Evolutionary conservation across 2,329 filamentous ascomycete species (phyloP), one percentile per base, ranked within the genome.

Genomic region (Ophiocordyceps sinensis): DNA sequence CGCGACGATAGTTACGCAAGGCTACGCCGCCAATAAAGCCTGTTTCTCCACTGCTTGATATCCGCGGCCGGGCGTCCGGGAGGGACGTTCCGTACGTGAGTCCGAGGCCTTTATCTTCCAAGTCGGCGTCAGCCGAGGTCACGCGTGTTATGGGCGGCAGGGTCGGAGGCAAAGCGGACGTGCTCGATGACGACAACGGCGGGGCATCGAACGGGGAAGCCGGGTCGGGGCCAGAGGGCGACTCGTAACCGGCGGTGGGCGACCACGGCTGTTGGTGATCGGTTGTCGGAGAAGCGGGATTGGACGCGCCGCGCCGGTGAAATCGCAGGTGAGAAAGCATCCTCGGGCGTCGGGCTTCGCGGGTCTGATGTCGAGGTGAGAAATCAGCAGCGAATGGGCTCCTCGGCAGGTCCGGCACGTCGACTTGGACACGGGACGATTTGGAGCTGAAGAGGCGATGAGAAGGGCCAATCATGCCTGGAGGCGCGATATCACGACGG

Each of bases 251-350:
- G 48, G 46, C 51, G 38, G 54, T 43, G 45, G 58, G 54, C 43
- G 58, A 66, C 49, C 47, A 60, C 49, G 65, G 45, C 3, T 35
- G 67, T 32, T 62, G 53, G 43, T 65, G 67, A 43, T 75, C 71
- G 41, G 66, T 62, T 23, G 64, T 53, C 5, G 73, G 71, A 29
- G 73, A 75, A 21, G 67, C 63, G 45, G 73, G 72, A 59, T 68
- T 73, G 42, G 72, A 75, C 49, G 66, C 65, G 38, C 64, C 71
- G 51, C 72, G 69, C 50, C 73, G 69, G 51, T 76, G 73, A 58
- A 77, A 75, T 51, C 72, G 71, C 38, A 76, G 63, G 57, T 71
- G 66, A 48, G 68, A 71, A 41, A 72, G 61, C 69, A 73, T 72
- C 46, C 23, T 37, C 13, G 23, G 23, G 9, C 23, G 26, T 14